These are phyloP conservation scores for Adansonia madagascariensis DNA, from an alignment of 441 rosid genomes.

Conservation along the genomic window DNA sequence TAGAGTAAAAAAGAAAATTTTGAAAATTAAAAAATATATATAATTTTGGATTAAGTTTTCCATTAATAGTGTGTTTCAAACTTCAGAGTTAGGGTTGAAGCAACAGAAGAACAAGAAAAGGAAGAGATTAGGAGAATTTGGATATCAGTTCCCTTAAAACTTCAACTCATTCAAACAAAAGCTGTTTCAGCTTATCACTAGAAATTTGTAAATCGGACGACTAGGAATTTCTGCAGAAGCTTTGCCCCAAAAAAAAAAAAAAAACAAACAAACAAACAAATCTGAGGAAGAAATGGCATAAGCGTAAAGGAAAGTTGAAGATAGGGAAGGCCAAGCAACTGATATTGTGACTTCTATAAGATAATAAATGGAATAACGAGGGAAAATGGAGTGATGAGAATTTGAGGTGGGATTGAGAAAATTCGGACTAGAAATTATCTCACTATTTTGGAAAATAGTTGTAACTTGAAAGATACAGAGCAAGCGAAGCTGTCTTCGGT, in stretches of 20 bases:
- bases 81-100: not conserved
- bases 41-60: not conserved
- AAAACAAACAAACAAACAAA: too few species aligned
- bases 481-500: not conserved
- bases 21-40: not conserved
- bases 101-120: conserved; percentile 7
- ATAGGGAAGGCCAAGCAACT: not conserved
- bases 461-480: not conserved
- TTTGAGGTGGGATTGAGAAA: not conserved
- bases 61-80: not conserved
- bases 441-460: not conserved
- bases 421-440: conserved; percentile 16
- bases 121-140: conserved; percentile 15
- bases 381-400: conserved; percentile 3
- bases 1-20: conserved; percentile 24
- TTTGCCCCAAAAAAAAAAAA: not conserved
- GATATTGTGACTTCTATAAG: not conserved
- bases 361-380: not conserved
- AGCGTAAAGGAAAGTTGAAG: conserved; percentile 9
- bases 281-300: not conserved
- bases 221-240: not conserved
- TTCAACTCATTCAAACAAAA: conserved; percentile 27
- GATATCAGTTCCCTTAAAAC: conserved; percentile 22
- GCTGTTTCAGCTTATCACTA: not conserved
- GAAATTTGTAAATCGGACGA: conserved; percentile 20